Evolutionary conservation across 352 stramenopile genomes (phyloP), one percentile per base, ranked within the genome.

Genomic region (Poterioochromonas sp.): DNA sequence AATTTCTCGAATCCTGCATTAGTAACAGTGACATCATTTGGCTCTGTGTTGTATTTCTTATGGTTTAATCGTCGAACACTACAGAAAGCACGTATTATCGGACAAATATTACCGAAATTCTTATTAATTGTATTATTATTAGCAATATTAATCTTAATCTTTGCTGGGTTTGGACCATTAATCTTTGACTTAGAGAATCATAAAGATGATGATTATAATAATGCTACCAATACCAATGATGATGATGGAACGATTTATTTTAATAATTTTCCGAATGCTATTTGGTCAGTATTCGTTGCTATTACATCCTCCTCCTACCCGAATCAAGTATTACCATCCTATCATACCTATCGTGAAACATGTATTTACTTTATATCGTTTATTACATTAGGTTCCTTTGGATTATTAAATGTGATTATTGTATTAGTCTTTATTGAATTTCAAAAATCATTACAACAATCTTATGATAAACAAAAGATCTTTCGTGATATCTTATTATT

Each of bases 201-300:
- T 40, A n/a, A n/a, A n/a, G n/a, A n/a, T n/a, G n/a, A n/a, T n/a
- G n/a, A n/a, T n/a, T n/a, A n/a, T n/a, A n/a, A n/a, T n/a, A 32
- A 32, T 69, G 32, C 60, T 20, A 32, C 26, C 26, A 71, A 26
- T 49, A 18, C 11, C 15, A 37, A 53, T 51, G 37, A 71, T 47
- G 32, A 40, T 2, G 32, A 8, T 5, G 41, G 41, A 5, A 8
- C 3, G n/a, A 0, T 44, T 2, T 74, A 74, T n/a, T 74, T 74
- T n/a, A 37, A 35, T 20, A 22, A 5, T 12, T 74, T 74, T 35
- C 0, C 22, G 22, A n/a, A 54, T 12, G 18, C 8, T n/a, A 39
- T 54, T 26, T 74, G 65, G 65, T 58, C 65, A 18, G n/a, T 74
- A 8, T 74, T 74, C n/a, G 65, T 54, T 35, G 65, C 65, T 3